Percentiles rank a stretch among this genome's conserved stretches.
Evolutionary conservation across 306 rosid species (phyloP).

Genomic region (Lathyrus oleraceus): DNA sequence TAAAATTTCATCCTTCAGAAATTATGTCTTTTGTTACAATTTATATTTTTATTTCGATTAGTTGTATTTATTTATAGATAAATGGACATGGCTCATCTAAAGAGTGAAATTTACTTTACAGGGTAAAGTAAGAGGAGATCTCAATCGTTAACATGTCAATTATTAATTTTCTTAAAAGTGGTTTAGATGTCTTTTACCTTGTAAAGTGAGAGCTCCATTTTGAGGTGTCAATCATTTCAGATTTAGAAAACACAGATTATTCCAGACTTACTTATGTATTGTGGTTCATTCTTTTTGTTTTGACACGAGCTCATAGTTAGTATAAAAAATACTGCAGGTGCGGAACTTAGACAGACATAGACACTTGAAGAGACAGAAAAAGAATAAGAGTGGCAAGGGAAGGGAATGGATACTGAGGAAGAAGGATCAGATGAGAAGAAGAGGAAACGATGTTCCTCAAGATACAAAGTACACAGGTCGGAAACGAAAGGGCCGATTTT

Average conservation of each 20-base stretch:
- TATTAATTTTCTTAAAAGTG: no score
- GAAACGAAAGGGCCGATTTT: constrained; percentile 80
- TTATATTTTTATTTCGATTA: no score
- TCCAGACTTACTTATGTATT: background rate
- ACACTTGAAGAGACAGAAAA: constrained; percentile 70
- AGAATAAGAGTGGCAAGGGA: constrained; percentile 62
- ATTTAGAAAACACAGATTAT: no score
- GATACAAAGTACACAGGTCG: constrained; percentile 84
- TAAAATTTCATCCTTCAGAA: background rate
- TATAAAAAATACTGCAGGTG: constrained; percentile 48
- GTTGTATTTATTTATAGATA: no score
- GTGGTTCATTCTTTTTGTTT: background rate
- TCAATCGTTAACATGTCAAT: no score
- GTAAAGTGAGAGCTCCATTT: no score
- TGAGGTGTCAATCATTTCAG: no score
- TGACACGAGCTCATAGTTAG: background rate
- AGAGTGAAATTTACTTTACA: no score
- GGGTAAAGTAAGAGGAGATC: no score
- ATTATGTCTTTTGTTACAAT: no score
- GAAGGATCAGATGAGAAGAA: constrained; percentile 88
- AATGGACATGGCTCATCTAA: no score
- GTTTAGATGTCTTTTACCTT: no score
- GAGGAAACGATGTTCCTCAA: constrained; percentile 75
- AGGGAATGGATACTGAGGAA: constrained; percentile 81
- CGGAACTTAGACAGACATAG: constrained; percentile 73